Evolutionary conservation across 176 grass and related monocot species (phyloP), one percentile per base, ranked within the genome.

Genomic region (Triticum timopheevii): DNA sequence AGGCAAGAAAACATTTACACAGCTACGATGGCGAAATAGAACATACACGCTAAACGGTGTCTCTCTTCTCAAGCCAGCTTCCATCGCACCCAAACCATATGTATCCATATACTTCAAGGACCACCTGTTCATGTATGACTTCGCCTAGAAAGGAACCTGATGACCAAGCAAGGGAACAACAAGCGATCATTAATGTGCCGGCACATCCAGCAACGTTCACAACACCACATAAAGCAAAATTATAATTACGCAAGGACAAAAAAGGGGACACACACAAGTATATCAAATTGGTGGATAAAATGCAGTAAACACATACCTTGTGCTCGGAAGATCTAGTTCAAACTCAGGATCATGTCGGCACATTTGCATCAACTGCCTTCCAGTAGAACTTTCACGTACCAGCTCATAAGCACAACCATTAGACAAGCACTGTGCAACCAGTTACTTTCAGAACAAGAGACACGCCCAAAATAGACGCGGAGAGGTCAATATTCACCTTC

Each of bases 231-330:
- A 17, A n/a, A 24, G 2, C 23, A 30, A 44, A 64, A 75, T 6
- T 75, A 73, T 30, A 83, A 74, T 61, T 16, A 65, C 52, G 49
- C 1, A 65, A 17, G 2, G 4, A 8, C 61, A 77, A 17, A n/a
- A n/a, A 58, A 58, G 7, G 33, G 22, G 58, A 65, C 28, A 24
- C 65, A 33, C 33, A 65, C 30, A 76, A 2, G 5, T 56, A 66
- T 22, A 75, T 61, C 19, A 30, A 79, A 69, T 54, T 54, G 2
- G 15, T 74, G 34, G 22, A 84, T 40, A 84, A 8, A 52, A 76
- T 52, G 42, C 31, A 24, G 34, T 16, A 11, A 47, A 80, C 19
- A 5, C 76, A 82, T 77, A 93, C 92, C 94, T 93, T 82, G 65
- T 86, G 65, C 77, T 81, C 81, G 52, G 80, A 92, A 85, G 63